These are phyloP conservation scores for Talaromyces liani DNA, from an alignment of 495 filamentous ascomycete species.

Conservation along the genomic window DNA sequence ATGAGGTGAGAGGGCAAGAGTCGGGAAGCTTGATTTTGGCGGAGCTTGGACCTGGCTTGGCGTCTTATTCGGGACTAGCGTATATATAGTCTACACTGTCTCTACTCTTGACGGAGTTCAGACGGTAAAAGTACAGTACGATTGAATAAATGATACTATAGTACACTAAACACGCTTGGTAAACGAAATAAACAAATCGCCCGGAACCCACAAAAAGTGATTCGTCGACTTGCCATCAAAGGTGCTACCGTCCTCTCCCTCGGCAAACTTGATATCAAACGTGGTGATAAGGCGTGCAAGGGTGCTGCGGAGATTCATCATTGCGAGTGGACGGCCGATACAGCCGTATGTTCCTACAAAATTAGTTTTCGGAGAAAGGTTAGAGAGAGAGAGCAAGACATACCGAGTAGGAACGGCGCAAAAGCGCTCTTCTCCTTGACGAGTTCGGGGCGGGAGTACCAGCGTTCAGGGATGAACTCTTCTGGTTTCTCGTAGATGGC, in stretches of 20 bases:
- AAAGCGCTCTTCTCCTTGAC: constrained; percentile 16
- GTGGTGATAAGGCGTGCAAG: constrained; percentile 15
- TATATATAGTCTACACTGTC: not conserved
- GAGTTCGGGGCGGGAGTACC: constrained; percentile 37
- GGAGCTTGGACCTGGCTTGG: constrained; percentile 5
- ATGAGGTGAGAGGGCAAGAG: not conserved
- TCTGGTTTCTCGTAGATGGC: constrained; percentile 20
- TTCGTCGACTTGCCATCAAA: constrained; percentile 9
- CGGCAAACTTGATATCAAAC: constrained; percentile 20
- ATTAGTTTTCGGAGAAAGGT: not conserved
- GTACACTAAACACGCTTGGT: not conserved
- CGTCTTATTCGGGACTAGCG: not conserved
- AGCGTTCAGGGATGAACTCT: constrained; percentile 47
- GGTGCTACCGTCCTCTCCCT: constrained; percentile 10
- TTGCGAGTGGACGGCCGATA: constrained; percentile 21
- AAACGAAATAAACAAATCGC: constrained; percentile 6
- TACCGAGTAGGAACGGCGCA: constrained; percentile 5
- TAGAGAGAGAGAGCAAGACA: not conserved
- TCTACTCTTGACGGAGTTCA: not conserved
- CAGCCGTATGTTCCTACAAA: constrained; percentile 20
- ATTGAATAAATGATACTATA: not conserved
- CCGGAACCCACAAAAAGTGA: constrained; percentile 9
- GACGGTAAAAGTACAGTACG: not conserved
- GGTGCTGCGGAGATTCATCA: constrained; percentile 19
- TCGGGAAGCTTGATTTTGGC: not conserved